Percentiles rank a stretch among this genome's conserved stretches.
Evolutionary conservation across 768 basidiomycete genomes (phyloP).

Genomic region (Mycena rebaudengoi): DNA sequence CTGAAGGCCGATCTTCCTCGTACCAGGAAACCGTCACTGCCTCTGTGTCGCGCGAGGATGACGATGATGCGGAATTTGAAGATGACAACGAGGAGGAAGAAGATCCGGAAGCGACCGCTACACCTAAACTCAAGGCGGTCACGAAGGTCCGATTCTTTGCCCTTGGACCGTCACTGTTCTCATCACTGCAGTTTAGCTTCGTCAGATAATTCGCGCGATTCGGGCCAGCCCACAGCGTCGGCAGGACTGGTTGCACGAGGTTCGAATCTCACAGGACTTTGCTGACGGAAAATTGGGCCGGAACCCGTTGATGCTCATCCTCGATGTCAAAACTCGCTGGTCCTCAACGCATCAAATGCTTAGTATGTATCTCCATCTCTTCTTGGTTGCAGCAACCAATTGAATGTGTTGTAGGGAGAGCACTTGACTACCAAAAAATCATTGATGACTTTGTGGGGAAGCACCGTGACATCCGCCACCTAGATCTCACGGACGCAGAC

Average conservation of each 20-base stretch:
- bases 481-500: not conserved
- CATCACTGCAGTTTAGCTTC: slow-evolving; percentile 18
- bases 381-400: not conserved
- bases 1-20: not conserved
- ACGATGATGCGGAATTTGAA: not conserved
- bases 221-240: slow-evolving; percentile 28
- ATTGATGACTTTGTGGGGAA: not conserved
- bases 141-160: not conserved
- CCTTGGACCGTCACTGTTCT: not conserved
- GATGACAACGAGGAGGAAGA: slow-evolving; percentile 26
- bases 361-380: slow-evolving; percentile 18
- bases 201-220: slow-evolving; percentile 23
- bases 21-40: slow-evolving; percentile 22
- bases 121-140: not conserved
- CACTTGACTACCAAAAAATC: not conserved
- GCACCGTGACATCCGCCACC: not conserved
- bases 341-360: slow-evolving; percentile 42
- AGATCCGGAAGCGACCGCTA: not conserved
- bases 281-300: not conserved
- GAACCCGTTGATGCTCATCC: slow-evolving; percentile 34
- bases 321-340: slow-evolving; percentile 40
- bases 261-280: not conserved
- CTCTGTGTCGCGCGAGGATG: not conserved
- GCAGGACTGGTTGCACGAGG: slow-evolving; percentile 11
- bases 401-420: not conserved